These are phyloP conservation scores for Fusarium scirpi DNA, from an alignment of 2,329 filamentous ascomycete genomes.

Conservation along the genomic window DNA sequence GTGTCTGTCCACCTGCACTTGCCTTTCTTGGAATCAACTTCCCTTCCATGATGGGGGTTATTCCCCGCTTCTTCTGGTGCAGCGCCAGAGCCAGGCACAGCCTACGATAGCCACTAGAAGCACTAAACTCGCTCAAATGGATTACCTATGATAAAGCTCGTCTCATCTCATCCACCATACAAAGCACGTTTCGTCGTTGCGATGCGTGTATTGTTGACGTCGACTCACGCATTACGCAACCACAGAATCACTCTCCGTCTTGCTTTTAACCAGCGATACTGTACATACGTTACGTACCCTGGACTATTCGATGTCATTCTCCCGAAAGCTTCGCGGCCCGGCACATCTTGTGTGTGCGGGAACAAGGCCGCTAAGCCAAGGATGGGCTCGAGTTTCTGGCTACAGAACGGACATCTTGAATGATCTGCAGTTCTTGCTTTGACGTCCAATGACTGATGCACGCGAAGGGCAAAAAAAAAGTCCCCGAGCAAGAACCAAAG, in stretches of 20 bases:
- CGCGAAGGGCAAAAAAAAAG: conserved; percentile 15
- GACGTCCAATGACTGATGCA: conserved; percentile 30
- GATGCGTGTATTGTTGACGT: conserved; percentile 36
- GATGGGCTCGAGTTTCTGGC: conserved; percentile 15
- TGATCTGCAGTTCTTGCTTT: conserved; percentile 38
- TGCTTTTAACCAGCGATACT: neutral
- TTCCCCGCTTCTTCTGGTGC: conserved; percentile 10
- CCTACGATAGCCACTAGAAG: conserved; percentile 12
- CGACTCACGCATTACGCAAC: conserved; percentile 36
- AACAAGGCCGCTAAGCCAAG: conserved; percentile 33
- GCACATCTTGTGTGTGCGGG: conserved; percentile 36
- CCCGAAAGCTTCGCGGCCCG: conserved; percentile 41
- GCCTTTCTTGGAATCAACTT: neutral
- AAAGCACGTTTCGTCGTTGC: conserved; percentile 43
- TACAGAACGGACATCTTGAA: neutral
- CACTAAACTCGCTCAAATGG: conserved; percentile 9
- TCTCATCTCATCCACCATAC: conserved; percentile 47
- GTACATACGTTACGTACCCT: neutral
- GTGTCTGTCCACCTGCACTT: neutral
- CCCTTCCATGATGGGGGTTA: neutral
- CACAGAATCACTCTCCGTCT: conserved; percentile 13
- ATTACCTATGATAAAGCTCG: conserved; percentile 12
- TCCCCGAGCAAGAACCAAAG: conserved; percentile 33
- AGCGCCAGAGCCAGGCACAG: conserved; percentile 26
- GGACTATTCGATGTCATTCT: conserved; percentile 16